Base-by-base conservation (phyloP, 1,284 basidiomycete genomes). In the Fistulina hepatica region DNA sequence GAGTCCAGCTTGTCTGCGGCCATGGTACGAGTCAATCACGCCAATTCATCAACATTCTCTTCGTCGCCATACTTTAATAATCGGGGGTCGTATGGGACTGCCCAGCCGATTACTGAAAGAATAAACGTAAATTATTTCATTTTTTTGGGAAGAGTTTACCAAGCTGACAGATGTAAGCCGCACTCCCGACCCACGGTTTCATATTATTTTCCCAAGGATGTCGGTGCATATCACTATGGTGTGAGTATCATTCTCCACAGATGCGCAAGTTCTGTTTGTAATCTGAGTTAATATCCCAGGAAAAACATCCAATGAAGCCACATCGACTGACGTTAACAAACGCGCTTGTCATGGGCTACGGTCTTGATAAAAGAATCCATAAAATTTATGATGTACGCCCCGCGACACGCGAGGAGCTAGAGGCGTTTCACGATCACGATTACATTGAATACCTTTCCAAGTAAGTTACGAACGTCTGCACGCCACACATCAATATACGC, bases 291-390 rank as follows among this genome's bases (percentile, higher is more conserved):
- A 47, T 40, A 21, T 22, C 27, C 21, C 55, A 93, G 85, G 91
- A 97, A 72, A 73, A 84, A 32, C 94, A 98, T 65, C 95, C 94
- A 3, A 98, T 98, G 94, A 95, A 97, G 55, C 94, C 94, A 2
- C 91, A 97, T 46, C 74, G 95, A 11, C 63, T 98, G 8, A 93
- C 92, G 3, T 61, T 99, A 34, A 97, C 94, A 6, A 98, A 98
- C 52, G 81, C 91, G 5, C 73, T 99, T 31, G 94, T 98, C 5
- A 76, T 95, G 55, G 94, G 92, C 0, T 99, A 98, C 52, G 94
- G 92, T 3, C 65, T 99, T 13, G 92, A 98, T 63, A 86, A 95
- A 52, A 82, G 92, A 52, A 97, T 99, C 60, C 83, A 93, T 49
- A 64, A 82, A 38, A 86, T 97, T 28, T 95, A 89, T 56, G 81